Conservation (phyloP, 805 yeast species). For the Kluyveromyces dobzhanskii region DNA sequence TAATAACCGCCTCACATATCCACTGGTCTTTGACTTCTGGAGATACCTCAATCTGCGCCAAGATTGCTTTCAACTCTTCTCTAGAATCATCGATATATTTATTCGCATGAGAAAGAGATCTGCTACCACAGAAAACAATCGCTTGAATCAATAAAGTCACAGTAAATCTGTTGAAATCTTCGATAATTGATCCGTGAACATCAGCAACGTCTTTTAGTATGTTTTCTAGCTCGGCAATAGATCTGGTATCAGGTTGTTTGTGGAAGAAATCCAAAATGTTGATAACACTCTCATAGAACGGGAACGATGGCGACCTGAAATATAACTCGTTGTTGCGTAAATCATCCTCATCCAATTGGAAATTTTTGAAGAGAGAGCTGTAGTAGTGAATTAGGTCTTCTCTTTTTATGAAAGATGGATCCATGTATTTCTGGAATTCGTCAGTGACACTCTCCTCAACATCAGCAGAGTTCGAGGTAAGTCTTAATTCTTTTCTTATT, state of each 20-base stretch:
- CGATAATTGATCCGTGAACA: slow-evolving; percentile 24
- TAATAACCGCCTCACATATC: slow-evolving; percentile 48
- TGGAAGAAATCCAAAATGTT: slow-evolving; percentile 33
- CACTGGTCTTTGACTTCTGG: slow-evolving; percentile 30
- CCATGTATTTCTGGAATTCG: slow-evolving; percentile 43
- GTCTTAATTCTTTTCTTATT: slow-evolving; percentile 73
- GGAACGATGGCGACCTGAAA: slow-evolving; percentile 32
- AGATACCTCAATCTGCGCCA: slow-evolving; percentile 24
- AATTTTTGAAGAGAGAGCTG: slow-evolving; percentile 20
- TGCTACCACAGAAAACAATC: slow-evolving; percentile 73
- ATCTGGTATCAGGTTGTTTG: slow-evolving; percentile 25
- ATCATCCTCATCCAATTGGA: slow-evolving; percentile 22
- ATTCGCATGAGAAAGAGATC: slow-evolving; percentile 75
- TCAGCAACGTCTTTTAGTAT: slow-evolving; percentile 26
- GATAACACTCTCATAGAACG: slow-evolving; percentile 31
- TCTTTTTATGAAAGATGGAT: slow-evolving; percentile 32
- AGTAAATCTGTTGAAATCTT: slow-evolving; percentile 36
- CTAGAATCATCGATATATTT: slow-evolving; percentile 40
- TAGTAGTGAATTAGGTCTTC: slow-evolving; percentile 34
- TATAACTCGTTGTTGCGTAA: slow-evolving; percentile 31
- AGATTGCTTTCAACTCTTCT: slow-evolving; percentile 30
- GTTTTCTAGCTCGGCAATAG: slow-evolving; percentile 23
- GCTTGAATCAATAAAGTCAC: slow-evolving; percentile 60
- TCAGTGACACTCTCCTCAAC: slow-evolving; percentile 65
- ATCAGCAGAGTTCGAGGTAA: slow-evolving; percentile 59